These are phyloP conservation scores for Aspergillus sp. DNA, from an alignment of 2,329 filamentous ascomycete genomes.

Conservation along the genomic window DNA sequence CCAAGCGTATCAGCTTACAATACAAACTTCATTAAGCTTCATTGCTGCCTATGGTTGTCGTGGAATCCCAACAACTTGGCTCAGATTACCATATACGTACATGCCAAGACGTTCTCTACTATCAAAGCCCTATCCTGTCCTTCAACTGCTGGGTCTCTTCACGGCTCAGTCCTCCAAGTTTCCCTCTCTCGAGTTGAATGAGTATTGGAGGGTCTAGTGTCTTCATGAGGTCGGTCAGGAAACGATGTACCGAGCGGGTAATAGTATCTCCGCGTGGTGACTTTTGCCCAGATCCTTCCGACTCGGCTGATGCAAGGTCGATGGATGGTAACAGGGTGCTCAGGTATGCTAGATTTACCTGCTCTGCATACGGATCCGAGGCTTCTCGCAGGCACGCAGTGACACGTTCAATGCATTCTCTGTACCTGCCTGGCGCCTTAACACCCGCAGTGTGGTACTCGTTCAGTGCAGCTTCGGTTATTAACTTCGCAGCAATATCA, in stretches of 20 bases:
- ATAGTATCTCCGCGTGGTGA: slow-evolving; percentile 40
- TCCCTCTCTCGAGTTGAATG: slow-evolving; percentile 53
- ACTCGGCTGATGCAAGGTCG: slow-evolving; percentile 20
- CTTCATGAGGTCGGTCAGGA: slow-evolving; percentile 47
- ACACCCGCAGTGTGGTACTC: slow-evolving; percentile 46
- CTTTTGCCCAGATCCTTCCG: slow-evolving; percentile 30
- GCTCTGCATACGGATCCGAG: slow-evolving; percentile 31
- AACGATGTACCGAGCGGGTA: slow-evolving; percentile 42
- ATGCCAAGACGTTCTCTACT: neutral
- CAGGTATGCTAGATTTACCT: slow-evolving; percentile 23
- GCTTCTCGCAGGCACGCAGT: slow-evolving; percentile 36
- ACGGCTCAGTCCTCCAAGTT: slow-evolving; percentile 42
- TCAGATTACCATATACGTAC: neutral
- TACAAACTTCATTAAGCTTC: neutral
- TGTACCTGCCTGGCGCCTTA: slow-evolving; percentile 38
- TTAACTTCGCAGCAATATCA: slow-evolving; percentile 49
- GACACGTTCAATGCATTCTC: slow-evolving; percentile 51
- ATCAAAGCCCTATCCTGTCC: slow-evolving; percentile 26
- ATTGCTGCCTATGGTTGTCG: neutral
- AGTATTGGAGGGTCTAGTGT: slow-evolving; percentile 51
- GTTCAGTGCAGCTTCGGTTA: slow-evolving; percentile 54
- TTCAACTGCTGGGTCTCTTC: slow-evolving; percentile 42
- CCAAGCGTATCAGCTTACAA: neutral
- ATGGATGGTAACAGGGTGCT: slow-evolving; percentile 23
- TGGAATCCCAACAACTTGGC: neutral